Conservation (phyloP, 1,139 yeast genomes). For the Blastobotrys indianensis region DNA sequence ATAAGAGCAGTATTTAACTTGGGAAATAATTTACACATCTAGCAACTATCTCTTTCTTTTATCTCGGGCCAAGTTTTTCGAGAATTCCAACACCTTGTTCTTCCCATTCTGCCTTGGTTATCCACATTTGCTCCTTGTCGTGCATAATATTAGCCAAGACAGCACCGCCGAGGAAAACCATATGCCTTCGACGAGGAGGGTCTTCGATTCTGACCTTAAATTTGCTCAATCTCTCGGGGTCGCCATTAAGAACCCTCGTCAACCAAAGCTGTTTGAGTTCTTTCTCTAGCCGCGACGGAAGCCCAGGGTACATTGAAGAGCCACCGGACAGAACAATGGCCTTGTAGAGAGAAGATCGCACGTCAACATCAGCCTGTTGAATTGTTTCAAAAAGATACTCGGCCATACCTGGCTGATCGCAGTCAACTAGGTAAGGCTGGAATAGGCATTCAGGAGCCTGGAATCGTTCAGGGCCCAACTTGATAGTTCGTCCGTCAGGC, state of each 20-base stretch:
- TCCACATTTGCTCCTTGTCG: constrained; percentile 98
- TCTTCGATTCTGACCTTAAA: constrained; percentile 96
- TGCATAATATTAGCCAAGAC: constrained; percentile 97
- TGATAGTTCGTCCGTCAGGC: constrained; percentile 93
- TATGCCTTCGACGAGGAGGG: constrained; percentile 98
- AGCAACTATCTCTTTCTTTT: constrained; percentile 18
- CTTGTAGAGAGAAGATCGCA: constrained; percentile 79
- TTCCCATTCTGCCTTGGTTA: constrained; percentile 93
- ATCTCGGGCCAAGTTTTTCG: constrained; percentile 89
- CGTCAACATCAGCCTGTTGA: constrained; percentile 91
- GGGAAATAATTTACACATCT: not conserved
- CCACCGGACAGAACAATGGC: constrained; percentile 96
- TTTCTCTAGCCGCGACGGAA: constrained; percentile 91
- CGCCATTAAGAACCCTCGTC: constrained; percentile 78
- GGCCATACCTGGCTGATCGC: constrained; percentile 96
- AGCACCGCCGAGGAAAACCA: constrained; percentile 99
- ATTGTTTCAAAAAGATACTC: constrained; percentile 87
- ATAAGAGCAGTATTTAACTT: not conserved
- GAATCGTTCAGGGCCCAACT: constrained; percentile 91
- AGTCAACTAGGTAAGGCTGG: constrained; percentile 95
- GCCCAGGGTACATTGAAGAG: constrained; percentile 97
- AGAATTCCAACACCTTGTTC: constrained; percentile 88
- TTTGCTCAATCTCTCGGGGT: constrained; percentile 78
- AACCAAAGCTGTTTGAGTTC: constrained; percentile 96
- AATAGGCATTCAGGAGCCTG: constrained; percentile 98